These are phyloP conservation scores for Fragilariopsis cylindrus DNA, from an alignment of 108 stramenopile genomes.

Conservation along the genomic window DNA sequence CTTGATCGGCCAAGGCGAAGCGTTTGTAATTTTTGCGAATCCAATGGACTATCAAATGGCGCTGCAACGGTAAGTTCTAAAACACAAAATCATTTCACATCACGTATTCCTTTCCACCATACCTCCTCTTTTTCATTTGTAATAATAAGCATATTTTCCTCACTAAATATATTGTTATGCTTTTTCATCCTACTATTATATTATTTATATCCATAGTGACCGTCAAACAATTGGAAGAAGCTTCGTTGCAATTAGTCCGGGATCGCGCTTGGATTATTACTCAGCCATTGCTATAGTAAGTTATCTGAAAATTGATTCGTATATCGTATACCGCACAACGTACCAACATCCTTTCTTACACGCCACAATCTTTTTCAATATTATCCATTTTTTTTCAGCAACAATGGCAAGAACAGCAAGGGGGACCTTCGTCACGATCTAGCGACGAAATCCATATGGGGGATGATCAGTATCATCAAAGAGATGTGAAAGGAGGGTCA, in stretches of 20 bases:
- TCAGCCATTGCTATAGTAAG: slow-evolving; percentile 83
- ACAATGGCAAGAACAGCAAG: slow-evolving; percentile 65
- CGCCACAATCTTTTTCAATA: not conserved
- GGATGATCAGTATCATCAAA: slow-evolving; percentile 18
- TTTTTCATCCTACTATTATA: no score
- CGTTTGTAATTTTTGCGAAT: slow-evolving; percentile 92
- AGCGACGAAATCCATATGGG: slow-evolving; percentile 25
- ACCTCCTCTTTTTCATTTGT: slow-evolving; percentile 1
- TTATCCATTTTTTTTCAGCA: slow-evolving; percentile 32
- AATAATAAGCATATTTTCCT: not conserved
- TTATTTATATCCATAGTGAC: slow-evolving; percentile 45
- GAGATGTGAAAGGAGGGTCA: slow-evolving; percentile 1
- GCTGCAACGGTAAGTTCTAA: slow-evolving; percentile 68
- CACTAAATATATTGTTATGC: no score
- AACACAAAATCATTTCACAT: not conserved
- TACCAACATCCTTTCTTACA: not conserved
- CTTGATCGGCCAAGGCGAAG: slow-evolving; percentile 76
- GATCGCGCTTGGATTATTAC: slow-evolving; percentile 89
- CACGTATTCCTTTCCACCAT: not conserved
- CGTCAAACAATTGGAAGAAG: slow-evolving; percentile 79
- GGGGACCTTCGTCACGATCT: slow-evolving; percentile 22
- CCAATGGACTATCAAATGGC: slow-evolving; percentile 96
- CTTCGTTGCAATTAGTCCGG: slow-evolving; percentile 89
- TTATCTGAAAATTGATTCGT: slow-evolving; percentile 8
- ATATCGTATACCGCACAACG: not conserved